Percentiles rank a stretch among this genome's conserved stretches.
Conservation (phyloP, 202 grass and related monocot genomes). For the Zoysia matrella region DNA sequence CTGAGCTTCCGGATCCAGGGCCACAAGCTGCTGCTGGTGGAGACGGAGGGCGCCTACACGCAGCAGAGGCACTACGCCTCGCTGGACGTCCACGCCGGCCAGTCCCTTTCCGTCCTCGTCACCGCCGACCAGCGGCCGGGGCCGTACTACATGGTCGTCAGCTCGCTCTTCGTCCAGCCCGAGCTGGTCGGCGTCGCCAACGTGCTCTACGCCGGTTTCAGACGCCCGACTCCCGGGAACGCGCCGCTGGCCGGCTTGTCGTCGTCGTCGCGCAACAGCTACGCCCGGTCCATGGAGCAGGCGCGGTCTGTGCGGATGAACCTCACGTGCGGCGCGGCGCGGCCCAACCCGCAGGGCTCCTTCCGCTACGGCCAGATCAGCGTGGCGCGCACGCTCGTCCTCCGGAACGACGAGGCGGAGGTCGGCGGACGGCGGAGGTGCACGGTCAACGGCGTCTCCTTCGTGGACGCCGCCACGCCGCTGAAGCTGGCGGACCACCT, state of each 20-base stretch:
- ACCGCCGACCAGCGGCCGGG: conserved; percentile 41
- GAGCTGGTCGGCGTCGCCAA: conserved; percentile 43
- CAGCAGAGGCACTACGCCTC: conserved; percentile 60
- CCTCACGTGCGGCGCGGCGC: conserved; percentile 67
- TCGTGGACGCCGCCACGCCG: conserved; percentile 49
- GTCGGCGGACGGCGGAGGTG: conserved; percentile 48
- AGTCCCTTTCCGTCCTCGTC: conserved; percentile 62
- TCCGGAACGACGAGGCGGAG: conserved; percentile 37
- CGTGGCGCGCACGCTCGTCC: conserved; percentile 65
- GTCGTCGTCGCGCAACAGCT: conserved; percentile 34
- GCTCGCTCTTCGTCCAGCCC: conserved; percentile 54
- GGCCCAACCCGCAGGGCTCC: conserved; percentile 82
- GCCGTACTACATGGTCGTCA: conserved; percentile 49
- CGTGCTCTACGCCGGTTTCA: conserved; percentile 55
- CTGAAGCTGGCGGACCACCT: conserved; percentile 72
- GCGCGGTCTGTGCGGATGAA: conserved; percentile 78
- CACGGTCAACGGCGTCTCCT: conserved; percentile 65
- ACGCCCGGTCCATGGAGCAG: conserved; percentile 70
- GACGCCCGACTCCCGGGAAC: neutral
- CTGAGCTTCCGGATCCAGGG: conserved; percentile 68
- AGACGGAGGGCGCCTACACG: conserved; percentile 66
- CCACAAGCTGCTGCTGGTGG: conserved; percentile 60
- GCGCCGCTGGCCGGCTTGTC: conserved; percentile 20
- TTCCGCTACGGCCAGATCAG: conserved; percentile 73
- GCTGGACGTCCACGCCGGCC: conserved; percentile 61